phyloP scores from a whole-genome alignment of 768 basidiomycete genomes.

The Agaricus bisporus region DNA sequence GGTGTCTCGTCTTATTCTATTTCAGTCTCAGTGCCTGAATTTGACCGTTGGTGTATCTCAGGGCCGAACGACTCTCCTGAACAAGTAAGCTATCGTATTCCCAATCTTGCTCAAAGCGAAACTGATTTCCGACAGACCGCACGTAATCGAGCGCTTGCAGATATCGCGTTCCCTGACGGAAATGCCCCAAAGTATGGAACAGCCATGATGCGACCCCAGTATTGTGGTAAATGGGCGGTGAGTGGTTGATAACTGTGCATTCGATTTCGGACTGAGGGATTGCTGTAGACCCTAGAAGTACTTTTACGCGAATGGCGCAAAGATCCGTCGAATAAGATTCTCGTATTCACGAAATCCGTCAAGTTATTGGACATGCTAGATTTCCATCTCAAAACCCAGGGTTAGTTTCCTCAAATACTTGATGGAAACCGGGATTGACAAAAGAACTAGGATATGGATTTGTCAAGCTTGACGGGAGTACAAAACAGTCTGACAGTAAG shows the following conservation, averaged over 20 bases:
- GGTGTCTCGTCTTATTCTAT: background rate
- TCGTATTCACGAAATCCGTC: conserved; percentile 92
- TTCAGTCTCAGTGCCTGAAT: background rate
- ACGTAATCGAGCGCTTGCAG: conserved; percentile 57
- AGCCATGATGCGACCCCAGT: conserved; percentile 55
- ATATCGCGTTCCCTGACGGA: conserved; percentile 56
- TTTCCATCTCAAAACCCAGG: conserved; percentile 55
- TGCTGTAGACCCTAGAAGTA: conserved; percentile 53
- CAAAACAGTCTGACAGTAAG: conserved; percentile 61
- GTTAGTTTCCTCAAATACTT: conserved; percentile 24
- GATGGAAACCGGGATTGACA: conserved; percentile 3
- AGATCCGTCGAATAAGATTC: conserved; percentile 72
- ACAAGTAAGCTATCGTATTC: conserved; percentile 38
- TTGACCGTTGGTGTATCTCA: conserved; percentile 18
- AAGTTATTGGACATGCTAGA: conserved; percentile 84
- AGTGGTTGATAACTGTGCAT: conserved; percentile 18
- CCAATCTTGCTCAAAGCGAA: background rate
- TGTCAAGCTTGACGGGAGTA: conserved; percentile 76
- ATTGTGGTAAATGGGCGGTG: conserved; percentile 85
- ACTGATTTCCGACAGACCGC: conserved; percentile 23
- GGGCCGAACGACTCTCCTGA: conserved; percentile 64
- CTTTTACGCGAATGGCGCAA: conserved; percentile 64
- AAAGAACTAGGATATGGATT: conserved; percentile 44
- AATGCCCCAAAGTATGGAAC: conserved; percentile 52
- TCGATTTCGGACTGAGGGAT: background rate